Percentiles rank a stretch among this genome's conserved stretches.
Evolutionary conservation across 129 eudicot species (phyloP).

Genomic region (Daucus carota): DNA sequence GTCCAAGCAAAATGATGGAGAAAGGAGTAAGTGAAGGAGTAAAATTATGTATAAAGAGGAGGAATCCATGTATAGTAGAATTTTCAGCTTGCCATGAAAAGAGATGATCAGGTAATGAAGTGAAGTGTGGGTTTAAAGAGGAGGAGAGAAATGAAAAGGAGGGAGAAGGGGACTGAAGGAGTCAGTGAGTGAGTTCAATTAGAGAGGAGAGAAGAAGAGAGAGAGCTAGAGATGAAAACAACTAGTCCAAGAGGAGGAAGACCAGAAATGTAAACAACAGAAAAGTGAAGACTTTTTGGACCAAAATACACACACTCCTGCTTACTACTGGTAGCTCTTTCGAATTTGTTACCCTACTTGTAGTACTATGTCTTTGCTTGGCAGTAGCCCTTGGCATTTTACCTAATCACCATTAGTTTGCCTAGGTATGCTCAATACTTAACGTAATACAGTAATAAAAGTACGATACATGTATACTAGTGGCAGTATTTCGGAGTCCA

Average conservation of each 20-base stretch:
- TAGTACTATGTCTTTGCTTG: background rate
- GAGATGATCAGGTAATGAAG: background rate
- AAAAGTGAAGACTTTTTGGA: background rate
- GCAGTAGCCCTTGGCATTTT: background rate
- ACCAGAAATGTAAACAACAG: slow-evolving; percentile 12
- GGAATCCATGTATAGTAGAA: background rate
- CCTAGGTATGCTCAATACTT: background rate
- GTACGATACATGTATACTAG: too few relatives aligned
- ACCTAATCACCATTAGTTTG: background rate
- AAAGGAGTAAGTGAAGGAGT: slow-evolving; percentile 11
- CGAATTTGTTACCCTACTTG: background rate
- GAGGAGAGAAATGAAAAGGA: background rate
- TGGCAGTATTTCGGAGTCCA: too few relatives aligned
- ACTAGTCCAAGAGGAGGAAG: slow-evolving; percentile 14
- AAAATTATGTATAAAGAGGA: slow-evolving; percentile 1
- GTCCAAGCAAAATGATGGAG: slow-evolving; percentile 11
- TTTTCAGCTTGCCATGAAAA: slow-evolving; percentile 1
- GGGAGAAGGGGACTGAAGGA: background rate
- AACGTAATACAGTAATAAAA: too few relatives aligned
- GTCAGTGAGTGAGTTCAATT: slow-evolving; percentile 3
- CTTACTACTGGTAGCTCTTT: background rate
- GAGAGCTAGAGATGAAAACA: slow-evolving; percentile 23
- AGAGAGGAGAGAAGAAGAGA: slow-evolving; percentile 6
- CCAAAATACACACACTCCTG: background rate
- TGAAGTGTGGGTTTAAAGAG: background rate